Percentiles rank a stretch among this genome's conserved stretches.
phyloP scores from a whole-genome alignment of 345 rosid genomes.

The Brassica rapa region DNA sequence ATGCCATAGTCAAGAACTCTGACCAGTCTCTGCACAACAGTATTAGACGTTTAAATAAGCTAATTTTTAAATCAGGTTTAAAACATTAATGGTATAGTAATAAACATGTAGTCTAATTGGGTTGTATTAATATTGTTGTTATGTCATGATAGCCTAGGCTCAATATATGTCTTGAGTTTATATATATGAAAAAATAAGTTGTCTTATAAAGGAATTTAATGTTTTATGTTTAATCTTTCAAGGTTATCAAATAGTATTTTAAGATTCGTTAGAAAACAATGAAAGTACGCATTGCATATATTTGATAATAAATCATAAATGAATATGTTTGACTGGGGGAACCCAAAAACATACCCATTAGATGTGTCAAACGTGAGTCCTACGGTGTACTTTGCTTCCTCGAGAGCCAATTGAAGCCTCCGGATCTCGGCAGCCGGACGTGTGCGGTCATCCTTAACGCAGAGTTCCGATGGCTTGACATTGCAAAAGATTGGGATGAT shows the following conservation, averaged over 20 bases:
- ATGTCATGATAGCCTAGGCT: too few species aligned
- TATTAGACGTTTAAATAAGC: background rate
- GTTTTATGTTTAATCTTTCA: background rate
- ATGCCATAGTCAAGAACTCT: conserved; percentile 57
- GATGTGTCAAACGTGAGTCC: conserved; percentile 78
- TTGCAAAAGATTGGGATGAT: conserved; percentile 80
- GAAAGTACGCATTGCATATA: conserved; percentile 6
- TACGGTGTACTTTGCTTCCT: conserved; percentile 72
- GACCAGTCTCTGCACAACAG: conserved; percentile 77
- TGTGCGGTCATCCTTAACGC: conserved; percentile 43
- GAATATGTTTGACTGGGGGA: background rate
- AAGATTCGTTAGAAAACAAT: background rate
- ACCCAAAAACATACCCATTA: conserved; percentile 53
- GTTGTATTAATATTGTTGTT: too few species aligned
- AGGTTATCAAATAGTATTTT: background rate
- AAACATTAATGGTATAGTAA: too few species aligned
- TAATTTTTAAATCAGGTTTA: background rate
- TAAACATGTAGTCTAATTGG: too few species aligned
- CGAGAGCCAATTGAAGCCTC: conserved; percentile 56
- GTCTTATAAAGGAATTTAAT: background rate
- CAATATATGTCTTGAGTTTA: too few species aligned
- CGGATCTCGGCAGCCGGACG: conserved; percentile 42
- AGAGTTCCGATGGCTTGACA: conserved; percentile 76
- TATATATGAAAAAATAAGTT: background rate
- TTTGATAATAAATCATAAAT: background rate